Evolutionary conservation across 2,329 filamentous ascomycete species (phyloP).

Genomic region (Fusarium graminum): DNA sequence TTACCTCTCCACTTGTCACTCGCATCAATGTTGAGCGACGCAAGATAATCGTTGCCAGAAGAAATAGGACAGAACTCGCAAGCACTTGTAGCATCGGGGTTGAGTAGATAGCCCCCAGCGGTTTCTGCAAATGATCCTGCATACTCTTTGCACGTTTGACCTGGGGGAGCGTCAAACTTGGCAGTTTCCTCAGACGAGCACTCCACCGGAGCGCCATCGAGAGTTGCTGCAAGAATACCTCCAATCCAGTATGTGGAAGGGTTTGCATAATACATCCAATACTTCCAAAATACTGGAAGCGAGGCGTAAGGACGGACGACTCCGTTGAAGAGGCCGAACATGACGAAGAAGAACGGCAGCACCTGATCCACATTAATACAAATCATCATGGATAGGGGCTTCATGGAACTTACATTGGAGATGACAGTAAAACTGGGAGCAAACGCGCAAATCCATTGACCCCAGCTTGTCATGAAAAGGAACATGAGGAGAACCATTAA

Average conservation of each 20-base stretch:
- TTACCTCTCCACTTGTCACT: slow-evolving; percentile 71
- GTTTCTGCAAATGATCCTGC: slow-evolving; percentile 66
- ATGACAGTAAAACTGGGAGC: slow-evolving; percentile 84
- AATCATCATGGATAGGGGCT: neutral
- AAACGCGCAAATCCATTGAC: slow-evolving; percentile 87
- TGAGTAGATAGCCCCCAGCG: slow-evolving; percentile 71
- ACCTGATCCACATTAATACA: slow-evolving; percentile 57
- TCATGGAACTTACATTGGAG: slow-evolving; percentile 65
- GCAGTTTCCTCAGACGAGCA: slow-evolving; percentile 57
- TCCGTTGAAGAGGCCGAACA: slow-evolving; percentile 82
- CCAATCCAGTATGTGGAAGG: slow-evolving; percentile 44
- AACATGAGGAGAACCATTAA: slow-evolving; percentile 84
- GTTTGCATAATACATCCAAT: slow-evolving; percentile 44
- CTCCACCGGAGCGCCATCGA: slow-evolving; percentile 49
- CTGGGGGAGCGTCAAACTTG: slow-evolving; percentile 71
- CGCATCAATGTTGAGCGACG: slow-evolving; percentile 63
- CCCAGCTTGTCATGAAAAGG: slow-evolving; percentile 81
- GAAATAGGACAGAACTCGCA: slow-evolving; percentile 79
- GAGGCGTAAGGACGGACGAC: slow-evolving; percentile 76
- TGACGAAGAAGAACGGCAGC: slow-evolving; percentile 84
- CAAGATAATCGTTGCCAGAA: slow-evolving; percentile 71
- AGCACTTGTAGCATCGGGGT: slow-evolving; percentile 66
- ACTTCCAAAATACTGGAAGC: slow-evolving; percentile 74
- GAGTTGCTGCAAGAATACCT: slow-evolving; percentile 40
- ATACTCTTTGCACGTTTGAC: slow-evolving; percentile 74